Conservation (phyloP, 2,329 filamentous ascomycete genomes). For the Fusarium tricinctum region DNA sequence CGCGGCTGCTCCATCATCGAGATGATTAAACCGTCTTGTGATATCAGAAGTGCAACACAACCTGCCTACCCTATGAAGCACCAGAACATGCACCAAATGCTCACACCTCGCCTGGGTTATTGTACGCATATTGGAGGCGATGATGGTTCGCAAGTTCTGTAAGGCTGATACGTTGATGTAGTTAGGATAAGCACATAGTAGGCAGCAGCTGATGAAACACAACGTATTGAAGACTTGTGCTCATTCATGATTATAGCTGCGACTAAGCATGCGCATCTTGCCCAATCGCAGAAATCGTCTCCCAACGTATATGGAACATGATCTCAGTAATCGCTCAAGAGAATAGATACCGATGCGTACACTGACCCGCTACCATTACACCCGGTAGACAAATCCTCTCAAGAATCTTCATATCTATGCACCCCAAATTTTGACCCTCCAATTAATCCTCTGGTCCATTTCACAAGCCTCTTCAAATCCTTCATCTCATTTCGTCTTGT, state of each 20-base stretch:
- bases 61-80: not conserved
- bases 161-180: too few species aligned
- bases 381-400: too few species aligned
- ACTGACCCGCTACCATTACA: not conserved
- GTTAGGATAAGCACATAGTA: too few species aligned
- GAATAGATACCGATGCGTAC: not conserved
- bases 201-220: too few species aligned
- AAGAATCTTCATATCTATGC: not conserved
- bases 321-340: not conserved
- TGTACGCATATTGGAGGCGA: not conserved
- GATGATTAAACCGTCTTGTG: slow-evolving; percentile 13
- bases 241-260: too few species aligned
- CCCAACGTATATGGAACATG: not conserved
- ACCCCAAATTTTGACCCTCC: not conserved
- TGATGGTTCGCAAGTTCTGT: not conserved
- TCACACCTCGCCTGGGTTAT: not conserved
- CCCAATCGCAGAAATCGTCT: not conserved
- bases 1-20: slow-evolving; percentile 14
- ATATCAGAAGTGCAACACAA: not conserved
- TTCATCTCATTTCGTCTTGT: slow-evolving; percentile 10
- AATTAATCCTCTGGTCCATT: too few species aligned
- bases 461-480: not conserved
- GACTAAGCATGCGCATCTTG: not conserved
- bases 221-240: not conserved
- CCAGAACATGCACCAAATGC: not conserved